A percentile compares a stretch with the other conserved stretches of the same genome.
These are phyloP conservation scores for Backusella psychrophila DNA, from an alignment of 192 early-diverging fungal species.

Conservation along the genomic window DNA sequence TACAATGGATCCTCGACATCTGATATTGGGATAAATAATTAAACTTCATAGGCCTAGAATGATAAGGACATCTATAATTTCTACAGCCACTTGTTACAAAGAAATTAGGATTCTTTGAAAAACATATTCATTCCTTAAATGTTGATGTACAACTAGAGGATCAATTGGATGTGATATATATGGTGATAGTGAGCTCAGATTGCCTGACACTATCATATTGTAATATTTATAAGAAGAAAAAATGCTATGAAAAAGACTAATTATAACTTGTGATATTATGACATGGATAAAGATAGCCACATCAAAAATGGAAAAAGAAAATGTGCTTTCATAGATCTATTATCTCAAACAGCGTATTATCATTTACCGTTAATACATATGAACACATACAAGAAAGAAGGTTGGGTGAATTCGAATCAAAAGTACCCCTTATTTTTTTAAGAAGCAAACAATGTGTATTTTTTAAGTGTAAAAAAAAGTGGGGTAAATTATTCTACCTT, in stretches of 20 bases:
- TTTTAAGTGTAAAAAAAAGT: conserved; percentile 1
- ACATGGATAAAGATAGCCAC: not conserved
- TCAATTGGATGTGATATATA: too few relatives aligned
- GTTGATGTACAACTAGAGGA: too few relatives aligned
- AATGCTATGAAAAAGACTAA: too few relatives aligned
- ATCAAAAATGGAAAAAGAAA: not conserved
- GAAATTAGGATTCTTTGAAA: too few relatives aligned
- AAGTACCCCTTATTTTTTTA: not conserved
- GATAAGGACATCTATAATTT: too few relatives aligned
- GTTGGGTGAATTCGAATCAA: not conserved
- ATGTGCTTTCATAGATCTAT: not conserved
- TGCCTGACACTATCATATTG: not conserved
- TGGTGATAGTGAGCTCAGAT: not conserved
- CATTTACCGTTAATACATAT: not conserved
- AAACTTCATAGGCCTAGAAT: too few relatives aligned
- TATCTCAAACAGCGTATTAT: not conserved
- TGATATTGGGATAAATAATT: too few relatives aligned
- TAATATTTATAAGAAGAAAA: not conserved
- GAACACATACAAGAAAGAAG: not conserved
- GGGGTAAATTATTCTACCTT: not conserved
- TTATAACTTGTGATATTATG: not conserved
- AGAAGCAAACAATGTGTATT: not conserved
- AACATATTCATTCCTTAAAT: too few relatives aligned
- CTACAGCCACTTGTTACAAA: too few relatives aligned
- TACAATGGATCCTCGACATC: too few relatives aligned